Percentiles rank a stretch among this genome's conserved stretches.
Evolutionary conservation across 148 eudicot species (phyloP).

Genomic region (Talinum fruticosum): DNA sequence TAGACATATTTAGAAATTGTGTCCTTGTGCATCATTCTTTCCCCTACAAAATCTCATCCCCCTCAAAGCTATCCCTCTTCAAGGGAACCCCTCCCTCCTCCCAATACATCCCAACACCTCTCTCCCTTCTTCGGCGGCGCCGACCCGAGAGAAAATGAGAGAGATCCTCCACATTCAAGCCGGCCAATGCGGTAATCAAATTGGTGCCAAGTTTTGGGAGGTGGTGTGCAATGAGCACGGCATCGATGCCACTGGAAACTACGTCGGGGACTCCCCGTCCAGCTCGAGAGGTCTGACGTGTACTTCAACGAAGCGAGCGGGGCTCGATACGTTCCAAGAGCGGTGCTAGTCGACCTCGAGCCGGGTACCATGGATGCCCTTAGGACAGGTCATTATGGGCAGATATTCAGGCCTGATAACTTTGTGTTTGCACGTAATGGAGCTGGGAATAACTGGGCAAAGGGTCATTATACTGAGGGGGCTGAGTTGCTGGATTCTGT

Average conservation of each 20-base stretch:
- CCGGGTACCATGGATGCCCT: conserved; percentile 70
- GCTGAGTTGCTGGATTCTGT: conserved; percentile 68
- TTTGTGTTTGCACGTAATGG: conserved; percentile 60
- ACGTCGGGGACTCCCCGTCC: conserved; percentile 29
- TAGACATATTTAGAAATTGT: conserved; percentile 9
- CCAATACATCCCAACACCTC: neutral
- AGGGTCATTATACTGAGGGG: conserved; percentile 74
- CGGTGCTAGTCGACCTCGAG: conserved; percentile 63
- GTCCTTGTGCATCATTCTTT: neutral
- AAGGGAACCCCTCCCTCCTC: neutral
- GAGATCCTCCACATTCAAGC: conserved; percentile 46
- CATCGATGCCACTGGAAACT: conserved; percentile 47
- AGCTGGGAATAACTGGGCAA: conserved; percentile 75
- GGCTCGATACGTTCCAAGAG: conserved; percentile 59
- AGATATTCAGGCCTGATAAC: conserved; percentile 66
- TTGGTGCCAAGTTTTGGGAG: conserved; percentile 73
- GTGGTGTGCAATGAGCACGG: conserved; percentile 68
- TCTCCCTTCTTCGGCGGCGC: neutral
- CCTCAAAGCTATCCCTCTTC: neutral
- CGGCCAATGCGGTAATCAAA: conserved; percentile 45
- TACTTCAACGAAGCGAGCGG: conserved; percentile 65
- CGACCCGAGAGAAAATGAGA: conserved; percentile 42
- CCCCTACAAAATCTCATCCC: conserved; percentile 14
- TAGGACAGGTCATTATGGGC: conserved; percentile 56
- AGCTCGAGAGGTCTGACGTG: conserved; percentile 59